Base-by-base conservation (phyloP, 2,329 filamentous ascomycete species). In the Trichoderma koningiopsis region DNA sequence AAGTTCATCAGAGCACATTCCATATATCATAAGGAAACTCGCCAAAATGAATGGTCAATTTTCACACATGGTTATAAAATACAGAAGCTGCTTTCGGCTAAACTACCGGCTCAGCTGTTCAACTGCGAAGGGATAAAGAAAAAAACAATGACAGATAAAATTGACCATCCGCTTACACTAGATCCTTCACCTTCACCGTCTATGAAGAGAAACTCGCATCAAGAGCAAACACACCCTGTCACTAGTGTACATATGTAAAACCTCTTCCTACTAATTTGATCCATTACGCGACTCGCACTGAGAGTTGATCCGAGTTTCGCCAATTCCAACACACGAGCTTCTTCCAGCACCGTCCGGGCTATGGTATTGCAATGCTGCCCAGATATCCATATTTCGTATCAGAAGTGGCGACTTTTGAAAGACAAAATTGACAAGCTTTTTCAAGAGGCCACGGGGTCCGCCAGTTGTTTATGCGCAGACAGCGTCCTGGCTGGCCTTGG, bases 401-500 rank as follows among this genome's bases (percentile, higher is more conserved):
- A 67, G 10, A 52, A n/a, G 37, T 40, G 40, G 31, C 37, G 64
- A 68, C 63, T 56, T 29, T 59, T 53, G 55, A 40, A 55, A 62
- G 43, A 27, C 64, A 59, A 31, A 59, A 31, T 55, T 57, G 52
- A 37, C 58, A 57, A 63, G 52, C 37, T 68, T 67, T 71, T 68
- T 60, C 67, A 61, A 59, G 68, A 56, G 43, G 56, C 52, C 69
- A 52, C 58, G 5, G 5, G 27, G 33, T 22, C 35, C 58, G 33
- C 13, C 1, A 22, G 52, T 33, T 31, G 27, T 27, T 40, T 70
- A 68, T 59, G 58, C 52, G 83, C 91, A 94, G 71, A 74, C 79
- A 75, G 86, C 86, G 77, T 90, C 87, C 75, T 89, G 83, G 71
- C 83, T 83, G 49, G 91, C 92, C 86, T 96, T 96, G 70, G 96